phyloP scores from a whole-genome alignment of 148 eudicot genomes.

The Rhododendron ovatum region DNA sequence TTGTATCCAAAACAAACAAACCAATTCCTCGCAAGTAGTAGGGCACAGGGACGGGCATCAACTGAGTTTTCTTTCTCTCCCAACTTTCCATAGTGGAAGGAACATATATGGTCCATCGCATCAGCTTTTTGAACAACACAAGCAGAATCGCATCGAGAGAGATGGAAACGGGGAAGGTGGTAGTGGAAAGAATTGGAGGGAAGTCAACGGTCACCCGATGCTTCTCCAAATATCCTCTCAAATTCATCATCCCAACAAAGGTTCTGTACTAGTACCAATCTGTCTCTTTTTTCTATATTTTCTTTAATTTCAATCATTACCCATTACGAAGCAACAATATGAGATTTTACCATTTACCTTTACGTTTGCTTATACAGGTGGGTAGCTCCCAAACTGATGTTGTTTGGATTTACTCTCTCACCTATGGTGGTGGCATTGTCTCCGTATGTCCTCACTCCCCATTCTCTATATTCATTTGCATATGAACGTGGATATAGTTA shows the following conservation, averaged over 20 bases:
- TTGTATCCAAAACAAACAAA: neutral
- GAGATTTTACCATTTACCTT: neutral
- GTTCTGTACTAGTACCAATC: slow-evolving; percentile 19
- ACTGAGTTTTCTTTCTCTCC: neutral
- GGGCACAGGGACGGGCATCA: neutral
- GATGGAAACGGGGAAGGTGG: slow-evolving; percentile 64
- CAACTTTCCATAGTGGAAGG: neutral
- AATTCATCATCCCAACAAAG: slow-evolving; percentile 83
- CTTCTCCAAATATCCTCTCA: slow-evolving; percentile 87
- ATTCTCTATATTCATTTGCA: neutral
- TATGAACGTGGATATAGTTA: neutral
- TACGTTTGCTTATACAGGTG: slow-evolving; percentile 39
- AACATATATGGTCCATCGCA: neutral
- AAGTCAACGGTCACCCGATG: slow-evolving; percentile 73
- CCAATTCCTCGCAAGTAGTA: neutral
- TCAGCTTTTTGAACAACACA: neutral
- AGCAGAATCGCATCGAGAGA: neutral
- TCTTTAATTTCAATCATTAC: neutral
- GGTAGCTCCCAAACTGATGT: slow-evolving; percentile 63
- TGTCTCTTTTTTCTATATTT: neutral
- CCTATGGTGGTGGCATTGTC: slow-evolving; percentile 95
- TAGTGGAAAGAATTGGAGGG: slow-evolving; percentile 54
- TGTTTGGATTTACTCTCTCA: slow-evolving; percentile 90
- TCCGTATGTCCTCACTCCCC: slow-evolving; percentile 44
- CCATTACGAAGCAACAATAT: neutral